Evolutionary conservation across 2,329 filamentous ascomycete genomes (phyloP), one percentile per base, ranked within the genome.

Genomic region (Macrophomina phaseolina): DNA sequence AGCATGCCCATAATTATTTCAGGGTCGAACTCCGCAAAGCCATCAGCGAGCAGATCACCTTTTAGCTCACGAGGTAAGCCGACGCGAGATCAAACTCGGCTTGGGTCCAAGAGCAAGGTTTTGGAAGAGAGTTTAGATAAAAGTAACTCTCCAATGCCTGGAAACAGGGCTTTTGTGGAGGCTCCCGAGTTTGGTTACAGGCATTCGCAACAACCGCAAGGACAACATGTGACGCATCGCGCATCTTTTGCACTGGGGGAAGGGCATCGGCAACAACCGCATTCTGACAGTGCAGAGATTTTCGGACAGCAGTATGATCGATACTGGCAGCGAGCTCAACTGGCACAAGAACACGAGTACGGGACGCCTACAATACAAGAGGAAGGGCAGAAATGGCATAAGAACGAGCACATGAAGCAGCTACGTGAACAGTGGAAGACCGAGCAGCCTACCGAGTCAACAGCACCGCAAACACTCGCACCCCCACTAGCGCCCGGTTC

Each of bases 341-440:
- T 4, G 28, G 11, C 49, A 16, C 28, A 30, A 30, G 49, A 32
- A 36, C 51, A 7, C 30, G 30, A 53, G 30, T 32, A 36, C 9
- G 8, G 12, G 9, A 16, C 30, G 4, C 30, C 9, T 7, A 32
- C 4, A 30, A 9, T 12, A 51, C 12, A 51, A 14, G 11, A 4
- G 16, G 9, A 18, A 1, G 23, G 16, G 42, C 11, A 14, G 42
- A 23, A 23, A 23, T 23, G 14, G 38, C 8, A 40, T 9, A 40
- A 9, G 38, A 40, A 40, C 7, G 3, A 40, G 7, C 94, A 94
- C 73, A 91, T 94, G 81, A 93, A 94, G 91, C 91, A 94, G 77
- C 81, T 2, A 23, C 23, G 3, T 23, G 23, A 23, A 23, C 23
- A 23, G 23, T 23, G 2, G 23, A 23, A 23, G 23, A 23, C 23